phyloP scores from a whole-genome alignment of 306 rosid species.

The Cucurbita maxima region DNA sequence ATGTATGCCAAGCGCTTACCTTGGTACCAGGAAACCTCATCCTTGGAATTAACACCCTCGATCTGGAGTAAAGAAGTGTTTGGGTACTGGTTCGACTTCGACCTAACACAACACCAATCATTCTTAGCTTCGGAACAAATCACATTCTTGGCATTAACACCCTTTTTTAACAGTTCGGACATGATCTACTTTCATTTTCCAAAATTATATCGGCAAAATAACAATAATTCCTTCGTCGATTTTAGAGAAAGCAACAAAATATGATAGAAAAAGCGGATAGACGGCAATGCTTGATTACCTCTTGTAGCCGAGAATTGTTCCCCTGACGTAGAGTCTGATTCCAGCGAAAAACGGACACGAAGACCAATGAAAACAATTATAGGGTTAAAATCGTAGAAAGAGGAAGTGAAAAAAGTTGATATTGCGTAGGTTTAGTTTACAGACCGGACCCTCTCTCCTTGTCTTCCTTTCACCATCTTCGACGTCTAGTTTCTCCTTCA shows the following conservation, averaged over 20 bases:
- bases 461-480: slow-evolving; percentile 78
- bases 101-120: slow-evolving; percentile 25
- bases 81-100: slow-evolving; percentile 89
- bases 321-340: slow-evolving; percentile 69
- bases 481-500: neutral
- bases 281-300: slow-evolving; percentile 28
- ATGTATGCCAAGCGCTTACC: slow-evolving; percentile 82
- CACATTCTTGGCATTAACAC: too few species aligned
- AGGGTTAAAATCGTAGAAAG: neutral
- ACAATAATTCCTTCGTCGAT: neutral
- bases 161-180: neutral
- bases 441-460: slow-evolving; percentile 83
- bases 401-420: neutral
- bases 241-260: neutral
- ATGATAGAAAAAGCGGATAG: neutral
- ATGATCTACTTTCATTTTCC: neutral
- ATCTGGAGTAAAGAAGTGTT: slow-evolving; percentile 69
- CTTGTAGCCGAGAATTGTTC: slow-evolving; percentile 82
- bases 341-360: neutral
- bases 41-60: slow-evolving; percentile 91
- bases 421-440: neutral
- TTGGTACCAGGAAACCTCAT: slow-evolving; percentile 75
- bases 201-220: neutral
- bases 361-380: neutral
- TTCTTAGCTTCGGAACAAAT: neutral